Evolutionary conservation across 169 alveolate species (phyloP), one percentile per base, ranked within the genome.

Genomic region (Eimeria praecox): DNA sequence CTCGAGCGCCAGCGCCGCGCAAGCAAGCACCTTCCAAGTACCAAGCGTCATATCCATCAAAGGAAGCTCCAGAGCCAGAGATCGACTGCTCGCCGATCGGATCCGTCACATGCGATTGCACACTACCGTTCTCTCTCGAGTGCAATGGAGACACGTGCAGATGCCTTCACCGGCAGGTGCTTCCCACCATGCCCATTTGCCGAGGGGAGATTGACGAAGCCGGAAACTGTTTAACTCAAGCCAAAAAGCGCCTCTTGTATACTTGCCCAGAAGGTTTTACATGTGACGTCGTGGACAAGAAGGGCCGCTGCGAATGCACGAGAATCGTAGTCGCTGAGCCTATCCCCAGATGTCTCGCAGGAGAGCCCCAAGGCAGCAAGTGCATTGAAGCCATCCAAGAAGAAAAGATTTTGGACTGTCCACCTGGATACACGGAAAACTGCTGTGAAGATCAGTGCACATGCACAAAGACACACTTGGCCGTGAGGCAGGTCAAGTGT

Each of bases 251-350:
- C 33, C 94, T 62, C 14, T 1, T 35, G 44, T 93, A 82, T 49
- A 75, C 75, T 33, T 93, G 96, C 46, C 94, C 75, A 18, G 96
- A 93, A 69, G 96, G 96, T 52, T 88, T 80, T 35, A 88, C 90
- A 49, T 93, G 96, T 38, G 94, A 93, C n/a, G 77, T 59, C 64
- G 78, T 93, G 40, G 64, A 54, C 85, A 78, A 92, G 49, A 93
- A 93, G 73, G 90, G 88, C 75, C 88, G 52, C 16, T 93, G 96
- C 94, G 42, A 30, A 6, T 93, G 96, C 64, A 80, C 87, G 64
- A 62, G 80, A 33, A 33, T 80, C 42, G 3, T 27, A 24, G 59
- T 59, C 42, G 88, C 80, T 10, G 94, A 93, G 35, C 88, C 85
- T 73, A 64, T 85, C 38, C 20, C 64, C 5, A 30, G 85, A 30